These are phyloP conservation scores for Penicillium sumatraense DNA, from an alignment of 2,329 filamentous ascomycete species.

Conservation along the genomic window DNA sequence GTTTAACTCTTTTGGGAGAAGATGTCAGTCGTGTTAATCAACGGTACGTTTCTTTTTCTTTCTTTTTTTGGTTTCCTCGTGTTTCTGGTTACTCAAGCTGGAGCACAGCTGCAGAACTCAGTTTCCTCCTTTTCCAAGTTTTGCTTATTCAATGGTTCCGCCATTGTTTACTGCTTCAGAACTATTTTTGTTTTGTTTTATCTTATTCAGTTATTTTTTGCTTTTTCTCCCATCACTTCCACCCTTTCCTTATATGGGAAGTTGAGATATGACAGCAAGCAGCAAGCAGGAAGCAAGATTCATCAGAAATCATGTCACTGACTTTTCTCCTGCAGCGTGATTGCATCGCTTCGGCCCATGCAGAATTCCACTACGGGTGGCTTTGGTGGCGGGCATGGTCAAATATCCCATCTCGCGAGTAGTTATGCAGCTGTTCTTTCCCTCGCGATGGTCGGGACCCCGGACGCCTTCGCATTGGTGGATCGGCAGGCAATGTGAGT, in stretches of 20 bases:
- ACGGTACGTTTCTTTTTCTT: slow-evolving; percentile 48
- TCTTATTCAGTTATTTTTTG: slow-evolving; percentile 7
- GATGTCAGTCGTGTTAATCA: slow-evolving; percentile 70
- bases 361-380: slow-evolving; percentile 81
- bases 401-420: slow-evolving; percentile 84
- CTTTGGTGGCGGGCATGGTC: slow-evolving; percentile 92
- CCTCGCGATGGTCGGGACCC: slow-evolving; percentile 76
- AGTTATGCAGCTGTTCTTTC: slow-evolving; percentile 84
- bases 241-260: not conserved
- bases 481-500: slow-evolving; percentile 75
- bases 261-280: not conserved
- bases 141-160: not conserved
- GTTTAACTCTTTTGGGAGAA: slow-evolving; percentile 74
- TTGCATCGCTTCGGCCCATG: slow-evolving; percentile 76
- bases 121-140: not conserved
- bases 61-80: slow-evolving; percentile 4
- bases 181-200: slow-evolving; percentile 1
- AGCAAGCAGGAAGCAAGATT: not conserved
- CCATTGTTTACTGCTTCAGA: not conserved
- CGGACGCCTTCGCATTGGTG: slow-evolving; percentile 73
- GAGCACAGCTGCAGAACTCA: not conserved
- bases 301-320: not conserved
- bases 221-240: too few species aligned
- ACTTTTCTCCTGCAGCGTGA: slow-evolving; percentile 51
- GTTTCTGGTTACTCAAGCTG: not conserved